Evolutionary conservation across 2,329 filamentous ascomycete species (phyloP), one percentile per base, ranked within the genome.

Genomic region (Sporothrix brasiliensis): DNA sequence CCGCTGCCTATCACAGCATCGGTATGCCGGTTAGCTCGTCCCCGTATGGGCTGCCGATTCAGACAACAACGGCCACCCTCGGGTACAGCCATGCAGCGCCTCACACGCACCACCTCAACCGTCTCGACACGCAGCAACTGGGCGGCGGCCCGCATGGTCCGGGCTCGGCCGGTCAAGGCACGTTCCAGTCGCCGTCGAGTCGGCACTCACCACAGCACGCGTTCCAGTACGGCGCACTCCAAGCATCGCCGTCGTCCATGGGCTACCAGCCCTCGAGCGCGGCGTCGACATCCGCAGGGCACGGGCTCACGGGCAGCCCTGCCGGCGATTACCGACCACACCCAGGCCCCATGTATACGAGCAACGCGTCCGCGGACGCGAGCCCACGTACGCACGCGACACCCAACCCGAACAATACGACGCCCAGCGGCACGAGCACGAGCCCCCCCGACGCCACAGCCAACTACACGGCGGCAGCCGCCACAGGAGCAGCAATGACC

Each of bases 321-420:
- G 67, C 65, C 0, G 68, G 63, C 41, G 70, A 73, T 44, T 73
- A 73, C 63, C 73, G 70, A 24, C 34, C 70, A 9, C 73, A 73
- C 24, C 21, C 72, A 0, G 63, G 72, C 9, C 13, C 70, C 13
- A 52, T 73, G 1, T 74, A 73, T 53, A 58, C 53, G 11, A 70
- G 63, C 70, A 70, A 50, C 7, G 52, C 68, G 10, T 71, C 73
- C 21, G 66, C 70, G 2, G 72, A 66, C 24, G 70, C 71, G 3
- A 74, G 73, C 49, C 73, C 73, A 3, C 73, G 73, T 2, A 72
- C 72, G 4, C 72, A 73, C n/a, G 50, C 72, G 49, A 73, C 73
- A 14, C 70, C 73, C 6, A 74, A 72, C 30, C 68, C 73, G 1
- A 67, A 73, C 70, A 70, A 68, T 14, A 60, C 71, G 44, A 70